Conservation (phyloP, 2,329 filamentous ascomycete genomes). For the Botrytis sinoallii region DNA sequence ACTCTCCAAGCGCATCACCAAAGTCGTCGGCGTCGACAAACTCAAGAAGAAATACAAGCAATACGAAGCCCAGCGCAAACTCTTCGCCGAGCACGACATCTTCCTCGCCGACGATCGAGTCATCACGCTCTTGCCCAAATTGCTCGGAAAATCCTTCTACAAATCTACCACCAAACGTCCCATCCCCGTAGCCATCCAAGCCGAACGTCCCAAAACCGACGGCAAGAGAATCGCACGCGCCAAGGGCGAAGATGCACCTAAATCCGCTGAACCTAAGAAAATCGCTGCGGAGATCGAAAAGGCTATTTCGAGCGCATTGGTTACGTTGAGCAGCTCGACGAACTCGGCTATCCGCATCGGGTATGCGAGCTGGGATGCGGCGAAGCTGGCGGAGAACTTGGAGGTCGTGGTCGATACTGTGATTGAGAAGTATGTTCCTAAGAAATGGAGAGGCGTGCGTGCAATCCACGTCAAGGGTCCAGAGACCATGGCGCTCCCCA, state of each 20-base stretch:
- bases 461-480: constrained; percentile 88
- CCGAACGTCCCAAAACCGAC: constrained; percentile 59
- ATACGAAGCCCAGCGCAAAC: constrained; percentile 82
- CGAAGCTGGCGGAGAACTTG: constrained; percentile 79
- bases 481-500: constrained; percentile 82
- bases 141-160: constrained; percentile 92
- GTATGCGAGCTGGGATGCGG: constrained; percentile 67
- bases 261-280: constrained; percentile 46
- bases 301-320: constrained; percentile 71
- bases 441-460: constrained; percentile 84
- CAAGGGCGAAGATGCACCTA: constrained; percentile 47
- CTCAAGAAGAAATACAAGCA: constrained; percentile 85
- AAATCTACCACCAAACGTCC: constrained; percentile 79
- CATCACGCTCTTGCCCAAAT: constrained; percentile 66
- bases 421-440: constrained; percentile 75
- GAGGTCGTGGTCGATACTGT: constrained; percentile 66
- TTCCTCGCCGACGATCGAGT: constrained; percentile 93
- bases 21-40: constrained; percentile 79
- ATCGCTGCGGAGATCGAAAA: constrained; percentile 79
- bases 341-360: constrained; percentile 81
- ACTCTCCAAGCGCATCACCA: constrained; percentile 65
- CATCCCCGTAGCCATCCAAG: constrained; percentile 71
- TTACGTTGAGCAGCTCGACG: constrained; percentile 74
- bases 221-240: constrained; percentile 56
- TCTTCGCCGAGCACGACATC: constrained; percentile 82